Base-by-base conservation (phyloP, 2,329 filamentous ascomycete species). In the Bisporella sp. region DNA sequence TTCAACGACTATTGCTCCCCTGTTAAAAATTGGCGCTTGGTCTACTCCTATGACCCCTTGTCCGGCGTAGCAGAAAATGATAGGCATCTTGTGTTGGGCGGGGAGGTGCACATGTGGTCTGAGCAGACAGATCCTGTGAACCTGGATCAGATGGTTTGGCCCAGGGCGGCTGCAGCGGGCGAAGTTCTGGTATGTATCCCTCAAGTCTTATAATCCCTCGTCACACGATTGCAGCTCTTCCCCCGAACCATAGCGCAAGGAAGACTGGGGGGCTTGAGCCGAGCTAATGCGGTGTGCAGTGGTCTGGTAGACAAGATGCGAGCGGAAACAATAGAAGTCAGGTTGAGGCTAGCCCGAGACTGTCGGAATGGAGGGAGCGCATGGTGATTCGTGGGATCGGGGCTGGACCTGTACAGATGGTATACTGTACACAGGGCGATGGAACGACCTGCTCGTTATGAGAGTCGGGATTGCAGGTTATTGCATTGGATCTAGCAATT, bases 1-100 rank as follows among this genome's bases (percentile, higher is more conserved):
- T 95, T 87, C 71, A 69, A 73, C 52, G 89, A 95, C 71, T 95
- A 90, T 77, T 95, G 89, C 70, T 72, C 73, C 0, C 90, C 90
- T 1, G 75, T 75, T 63, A 89, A 95, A 72, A 87, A 79, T 70
- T 96, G 90, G 90, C 79, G 82, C 5, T 73, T 88, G 31, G 77
- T 92, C 52, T 95, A 95, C 73, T 79, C 81, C 21, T 87, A 92
- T 67, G 84, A 95, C 64, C 89, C 89, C 0, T 71, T 82, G 4
- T 74, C 71, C 3, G 79, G 79, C 43, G 73, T 95, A 4, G 77
- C 84, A 0, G 69, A 68, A 7, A 74, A 82, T 30, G 68, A 81
- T 41, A 78, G 81, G 30, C 75, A 84, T 62, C 76, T 88, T 9
- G 84, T 95, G 3, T 67, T 93, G 6, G 90, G 90, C 42, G 90